phyloP scores from a whole-genome alignment of 2,329 filamentous ascomycete species.

The Aureobasidium sp. region DNA sequence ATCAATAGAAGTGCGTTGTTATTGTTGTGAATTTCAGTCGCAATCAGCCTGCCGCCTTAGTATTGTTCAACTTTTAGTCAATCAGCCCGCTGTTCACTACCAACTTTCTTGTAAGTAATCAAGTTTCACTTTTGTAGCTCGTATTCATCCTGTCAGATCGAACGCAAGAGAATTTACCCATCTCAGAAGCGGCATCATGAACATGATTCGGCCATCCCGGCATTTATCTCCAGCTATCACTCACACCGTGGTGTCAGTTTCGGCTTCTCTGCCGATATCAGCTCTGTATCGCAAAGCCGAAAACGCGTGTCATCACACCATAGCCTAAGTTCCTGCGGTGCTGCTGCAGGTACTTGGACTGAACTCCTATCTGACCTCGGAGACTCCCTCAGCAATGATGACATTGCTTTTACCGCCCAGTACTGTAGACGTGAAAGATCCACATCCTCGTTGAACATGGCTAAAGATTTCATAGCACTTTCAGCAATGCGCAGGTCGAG shows the following conservation, averaged over 20 bases:
- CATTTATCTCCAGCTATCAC: not conserved
- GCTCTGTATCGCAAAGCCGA: conserved; percentile 9
- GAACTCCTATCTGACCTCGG: not conserved
- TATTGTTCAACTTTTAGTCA: not conserved
- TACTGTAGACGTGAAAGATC: not conserved
- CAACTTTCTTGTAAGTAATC: not conserved
- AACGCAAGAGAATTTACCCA: no score
- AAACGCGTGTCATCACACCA: not conserved
- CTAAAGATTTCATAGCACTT: not conserved
- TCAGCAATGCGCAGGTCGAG: conserved; percentile 9
- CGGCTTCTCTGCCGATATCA: not conserved
- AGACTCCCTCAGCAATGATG: conserved; percentile 5
- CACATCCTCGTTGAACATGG: not conserved
- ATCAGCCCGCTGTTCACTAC: not conserved
- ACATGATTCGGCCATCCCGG: no score
- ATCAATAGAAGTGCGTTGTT: not conserved
- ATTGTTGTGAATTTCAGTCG: not conserved
- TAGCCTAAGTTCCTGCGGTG: not conserved
- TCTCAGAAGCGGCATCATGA: no score
- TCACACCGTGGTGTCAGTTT: not conserved
- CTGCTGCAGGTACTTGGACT: not conserved
- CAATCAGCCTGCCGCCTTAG: not conserved
- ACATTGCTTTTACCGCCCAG: conserved; percentile 4
- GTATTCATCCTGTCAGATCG: no score
- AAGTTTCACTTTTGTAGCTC: no score